phyloP scores from a whole-genome alignment of 495 filamentous ascomycete genomes.

The Copromyces sp. region DNA sequence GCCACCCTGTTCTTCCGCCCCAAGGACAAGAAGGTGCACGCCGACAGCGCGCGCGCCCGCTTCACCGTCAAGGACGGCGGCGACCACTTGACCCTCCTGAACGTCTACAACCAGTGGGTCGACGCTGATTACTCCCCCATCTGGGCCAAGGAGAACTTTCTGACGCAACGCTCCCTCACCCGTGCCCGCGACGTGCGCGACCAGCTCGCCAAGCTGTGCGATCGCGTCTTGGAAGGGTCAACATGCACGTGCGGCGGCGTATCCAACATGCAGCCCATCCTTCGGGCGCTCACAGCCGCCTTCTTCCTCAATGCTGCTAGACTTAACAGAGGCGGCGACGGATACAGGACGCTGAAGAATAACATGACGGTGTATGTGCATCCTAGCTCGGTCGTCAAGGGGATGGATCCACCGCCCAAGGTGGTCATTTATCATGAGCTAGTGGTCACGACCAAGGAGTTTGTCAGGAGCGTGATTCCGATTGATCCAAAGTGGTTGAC shows the following conservation, averaged over 20 bases:
- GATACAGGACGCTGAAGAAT: slow-evolving; percentile 92
- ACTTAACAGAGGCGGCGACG: slow-evolving; percentile 74
- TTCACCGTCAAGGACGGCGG: slow-evolving; percentile 92
- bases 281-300: slow-evolving; percentile 79
- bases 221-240: slow-evolving; percentile 71
- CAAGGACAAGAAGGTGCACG: slow-evolving; percentile 95
- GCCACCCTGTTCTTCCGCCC: slow-evolving; percentile 89
- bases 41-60: slow-evolving; percentile 81
- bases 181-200: slow-evolving; percentile 89
- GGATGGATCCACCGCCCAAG: slow-evolving; percentile 63
- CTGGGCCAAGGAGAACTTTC: slow-evolving; percentile 89
- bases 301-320: slow-evolving; percentile 94
- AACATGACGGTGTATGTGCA: slow-evolving; percentile 84
- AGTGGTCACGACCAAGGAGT: slow-evolving; percentile 89
- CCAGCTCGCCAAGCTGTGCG: slow-evolving; percentile 88
- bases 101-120: slow-evolving; percentile 96
- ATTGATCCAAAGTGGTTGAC: slow-evolving; percentile 76
- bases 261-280: slow-evolving; percentile 62
- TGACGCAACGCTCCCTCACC: slow-evolving; percentile 78
- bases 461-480: slow-evolving; percentile 81
- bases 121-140: slow-evolving; percentile 82
- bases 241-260: slow-evolving; percentile 62
- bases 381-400: slow-evolving; percentile 72
- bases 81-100: slow-evolving; percentile 84
- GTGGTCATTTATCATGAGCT: slow-evolving; percentile 89